phyloP scores from a whole-genome alignment of 768 basidiomycete species.

The Panellus pusillus region DNA sequence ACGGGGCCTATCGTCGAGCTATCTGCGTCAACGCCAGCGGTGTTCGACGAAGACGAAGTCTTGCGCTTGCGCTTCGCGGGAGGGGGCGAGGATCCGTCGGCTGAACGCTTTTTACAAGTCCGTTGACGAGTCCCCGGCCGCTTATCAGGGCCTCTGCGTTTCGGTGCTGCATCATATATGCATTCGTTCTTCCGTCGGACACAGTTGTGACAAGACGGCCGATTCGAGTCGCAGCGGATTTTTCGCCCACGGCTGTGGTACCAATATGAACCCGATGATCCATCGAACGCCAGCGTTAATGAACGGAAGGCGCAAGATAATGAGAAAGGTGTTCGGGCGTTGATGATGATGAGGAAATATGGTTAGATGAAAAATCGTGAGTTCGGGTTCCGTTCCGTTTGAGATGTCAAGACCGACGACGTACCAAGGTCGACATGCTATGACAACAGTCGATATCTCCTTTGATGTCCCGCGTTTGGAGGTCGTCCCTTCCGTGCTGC shows the following conservation, averaged over 20 bases:
- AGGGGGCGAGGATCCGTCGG: slow-evolving; percentile 51
- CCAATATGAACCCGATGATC: neutral
- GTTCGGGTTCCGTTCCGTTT: slow-evolving; percentile 37
- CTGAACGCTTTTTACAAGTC: slow-evolving; percentile 78
- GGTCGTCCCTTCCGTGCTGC: slow-evolving; percentile 33
- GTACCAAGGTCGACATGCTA: slow-evolving; percentile 84
- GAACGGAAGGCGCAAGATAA: slow-evolving; percentile 32
- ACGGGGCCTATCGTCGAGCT: slow-evolving; percentile 31
- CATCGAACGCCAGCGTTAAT: slow-evolving; percentile 15
- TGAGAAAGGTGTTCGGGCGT: slow-evolving; percentile 27
- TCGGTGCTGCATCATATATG: slow-evolving; percentile 78
- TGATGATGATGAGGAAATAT: slow-evolving; percentile 20
- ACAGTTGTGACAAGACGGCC: slow-evolving; percentile 83
- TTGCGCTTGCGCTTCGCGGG: slow-evolving; percentile 56
- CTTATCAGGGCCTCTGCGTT: slow-evolving; percentile 85
- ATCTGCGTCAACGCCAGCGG: slow-evolving; percentile 42
- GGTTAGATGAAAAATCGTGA: slow-evolving; percentile 21
- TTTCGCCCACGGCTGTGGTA: slow-evolving; percentile 72
- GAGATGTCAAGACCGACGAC: slow-evolving; percentile 42
- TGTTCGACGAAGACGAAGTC: slow-evolving; percentile 30
- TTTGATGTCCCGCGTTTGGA: slow-evolving; percentile 44
- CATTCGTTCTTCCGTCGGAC: slow-evolving; percentile 74
- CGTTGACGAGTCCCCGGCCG: slow-evolving; percentile 81
- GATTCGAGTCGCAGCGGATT: slow-evolving; percentile 82
- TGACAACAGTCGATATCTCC: slow-evolving; percentile 68